These are phyloP conservation scores for Davidsoniella australis DNA, from an alignment of 2,329 filamentous ascomycete genomes.

Conservation along the genomic window DNA sequence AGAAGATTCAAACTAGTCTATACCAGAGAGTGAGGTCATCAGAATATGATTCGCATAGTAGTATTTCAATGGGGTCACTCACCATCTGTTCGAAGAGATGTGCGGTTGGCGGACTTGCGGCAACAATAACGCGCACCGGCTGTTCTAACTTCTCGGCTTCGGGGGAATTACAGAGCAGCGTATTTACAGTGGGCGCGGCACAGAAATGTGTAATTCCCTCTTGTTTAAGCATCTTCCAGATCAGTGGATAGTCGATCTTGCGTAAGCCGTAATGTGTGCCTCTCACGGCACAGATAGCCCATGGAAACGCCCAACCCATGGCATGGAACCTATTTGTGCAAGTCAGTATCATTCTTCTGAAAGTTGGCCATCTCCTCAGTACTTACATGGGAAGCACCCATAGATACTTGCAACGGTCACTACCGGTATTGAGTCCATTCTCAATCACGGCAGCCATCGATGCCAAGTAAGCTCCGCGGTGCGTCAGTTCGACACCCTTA, in stretches of 20 bases:
- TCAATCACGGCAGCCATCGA: constrained; percentile 76
- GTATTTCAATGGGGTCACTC: constrained; percentile 6
- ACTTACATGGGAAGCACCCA: constrained; percentile 89
- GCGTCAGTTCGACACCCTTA: constrained; percentile 86
- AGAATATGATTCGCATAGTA: not conserved
- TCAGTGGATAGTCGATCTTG: constrained; percentile 86
- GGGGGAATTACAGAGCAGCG: constrained; percentile 64
- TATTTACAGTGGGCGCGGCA: constrained; percentile 92
- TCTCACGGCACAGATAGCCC: constrained; percentile 80
- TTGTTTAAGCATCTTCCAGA: constrained; percentile 76
- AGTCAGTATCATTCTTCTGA: not conserved
- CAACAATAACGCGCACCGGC: constrained; percentile 75
- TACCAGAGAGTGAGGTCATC: not conserved
- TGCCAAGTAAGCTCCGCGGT: constrained; percentile 74
- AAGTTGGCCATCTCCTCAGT: constrained; percentile 13
- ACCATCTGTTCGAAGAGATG: constrained; percentile 92
- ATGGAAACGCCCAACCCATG: constrained; percentile 73
- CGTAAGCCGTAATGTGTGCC: constrained; percentile 91
- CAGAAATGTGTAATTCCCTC: constrained; percentile 90
- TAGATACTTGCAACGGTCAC: constrained; percentile 60
- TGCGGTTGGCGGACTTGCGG: constrained; percentile 75
- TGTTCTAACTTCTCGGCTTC: constrained; percentile 54
- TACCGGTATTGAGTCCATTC: constrained; percentile 58
- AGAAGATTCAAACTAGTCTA: constrained; percentile 54
- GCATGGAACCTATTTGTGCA: constrained; percentile 39